Conservation (phyloP, 2,329 filamentous ascomycete species). For the Cladosporium sp. region DNA sequence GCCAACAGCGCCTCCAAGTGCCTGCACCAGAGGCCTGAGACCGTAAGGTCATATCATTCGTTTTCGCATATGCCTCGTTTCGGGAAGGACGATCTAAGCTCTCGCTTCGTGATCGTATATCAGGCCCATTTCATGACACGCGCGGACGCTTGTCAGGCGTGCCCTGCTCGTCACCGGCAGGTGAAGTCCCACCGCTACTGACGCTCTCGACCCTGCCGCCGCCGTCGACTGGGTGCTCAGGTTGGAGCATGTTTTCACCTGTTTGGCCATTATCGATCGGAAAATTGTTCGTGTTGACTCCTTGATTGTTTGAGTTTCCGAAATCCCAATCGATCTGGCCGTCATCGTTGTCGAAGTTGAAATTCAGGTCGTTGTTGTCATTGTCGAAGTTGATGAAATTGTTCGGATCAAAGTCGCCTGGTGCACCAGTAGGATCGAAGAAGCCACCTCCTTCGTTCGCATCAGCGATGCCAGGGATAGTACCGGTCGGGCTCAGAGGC, state of each 20-base stretch:
- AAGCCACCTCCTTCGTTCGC: slow-evolving; percentile 31
- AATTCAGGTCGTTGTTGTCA: slow-evolving; percentile 31
- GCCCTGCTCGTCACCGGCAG: slow-evolving; percentile 21
- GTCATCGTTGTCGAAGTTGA: slow-evolving; percentile 21
- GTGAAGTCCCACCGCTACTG: slow-evolving; percentile 34
- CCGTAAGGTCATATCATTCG: too few relatives aligned
- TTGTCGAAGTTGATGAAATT: slow-evolving; percentile 52
- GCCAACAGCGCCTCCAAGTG: background rate
- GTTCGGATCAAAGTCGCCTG: slow-evolving; percentile 47
- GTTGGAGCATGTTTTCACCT: slow-evolving; percentile 3
- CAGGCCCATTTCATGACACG: background rate
- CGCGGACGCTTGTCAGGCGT: slow-evolving; percentile 23
- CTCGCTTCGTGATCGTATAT: background rate
- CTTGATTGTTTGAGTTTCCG: background rate
- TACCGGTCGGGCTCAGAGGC: slow-evolving; percentile 72
- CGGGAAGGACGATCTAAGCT: background rate
- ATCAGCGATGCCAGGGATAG: slow-evolving; percentile 60
- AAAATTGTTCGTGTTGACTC: background rate
- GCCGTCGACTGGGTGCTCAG: slow-evolving; percentile 11
- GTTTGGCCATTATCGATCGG: background rate
- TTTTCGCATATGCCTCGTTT: too few relatives aligned
- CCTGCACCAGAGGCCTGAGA: background rate
- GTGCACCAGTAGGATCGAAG: slow-evolving; percentile 33
- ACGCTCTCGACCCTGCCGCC: slow-evolving; percentile 36
- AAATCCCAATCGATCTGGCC: slow-evolving; percentile 18